These are phyloP conservation scores for Fragaria iinumae DNA, from an alignment of 306 rosid genomes.

Conservation along the genomic window DNA sequence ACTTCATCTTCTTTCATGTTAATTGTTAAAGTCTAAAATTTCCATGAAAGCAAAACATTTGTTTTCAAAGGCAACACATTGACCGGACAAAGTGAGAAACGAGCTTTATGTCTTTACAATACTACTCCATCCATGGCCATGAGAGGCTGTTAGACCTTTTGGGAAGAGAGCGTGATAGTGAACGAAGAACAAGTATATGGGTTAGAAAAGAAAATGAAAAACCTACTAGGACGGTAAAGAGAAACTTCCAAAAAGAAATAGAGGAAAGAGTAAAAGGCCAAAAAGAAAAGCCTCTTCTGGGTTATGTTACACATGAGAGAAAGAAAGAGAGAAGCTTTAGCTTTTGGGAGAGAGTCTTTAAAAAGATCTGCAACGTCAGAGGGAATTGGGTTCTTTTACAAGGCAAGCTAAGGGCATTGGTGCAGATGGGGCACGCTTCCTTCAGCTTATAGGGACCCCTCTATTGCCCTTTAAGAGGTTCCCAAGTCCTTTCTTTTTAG, in stretches of 20 bases:
- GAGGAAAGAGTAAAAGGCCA: slow-evolving; percentile 37
- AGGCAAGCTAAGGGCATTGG: slow-evolving; percentile 40
- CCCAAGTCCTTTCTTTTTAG: slow-evolving; percentile 32
- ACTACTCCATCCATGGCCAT: not conserved
- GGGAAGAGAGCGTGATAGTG: not conserved
- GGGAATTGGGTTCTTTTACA: slow-evolving; percentile 59
- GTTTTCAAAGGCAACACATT: slow-evolving; percentile 4
- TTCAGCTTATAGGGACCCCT: slow-evolving; percentile 41
- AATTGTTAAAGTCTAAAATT: not conserved
- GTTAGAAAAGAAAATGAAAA: not conserved
- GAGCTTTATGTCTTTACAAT: slow-evolving; percentile 4
- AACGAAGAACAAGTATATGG: not conserved
- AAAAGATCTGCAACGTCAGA: slow-evolving; percentile 44
- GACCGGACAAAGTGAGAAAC: slow-evolving; percentile 8
- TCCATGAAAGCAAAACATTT: not conserved
- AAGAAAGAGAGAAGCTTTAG: slow-evolving; percentile 23
- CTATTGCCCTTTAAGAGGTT: slow-evolving; percentile 38
- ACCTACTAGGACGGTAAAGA: slow-evolving; percentile 37
- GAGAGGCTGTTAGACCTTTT: not conserved
- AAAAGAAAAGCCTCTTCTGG: slow-evolving; percentile 40
- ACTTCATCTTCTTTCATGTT: not conserved
- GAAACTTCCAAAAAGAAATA: slow-evolving; percentile 75
- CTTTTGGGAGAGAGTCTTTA: slow-evolving; percentile 38
- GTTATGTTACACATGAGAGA: slow-evolving; percentile 19
- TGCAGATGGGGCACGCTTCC: slow-evolving; percentile 59